Conservation (phyloP, 495 filamentous ascomycete genomes). For the Talaromyces borbonicus region DNA sequence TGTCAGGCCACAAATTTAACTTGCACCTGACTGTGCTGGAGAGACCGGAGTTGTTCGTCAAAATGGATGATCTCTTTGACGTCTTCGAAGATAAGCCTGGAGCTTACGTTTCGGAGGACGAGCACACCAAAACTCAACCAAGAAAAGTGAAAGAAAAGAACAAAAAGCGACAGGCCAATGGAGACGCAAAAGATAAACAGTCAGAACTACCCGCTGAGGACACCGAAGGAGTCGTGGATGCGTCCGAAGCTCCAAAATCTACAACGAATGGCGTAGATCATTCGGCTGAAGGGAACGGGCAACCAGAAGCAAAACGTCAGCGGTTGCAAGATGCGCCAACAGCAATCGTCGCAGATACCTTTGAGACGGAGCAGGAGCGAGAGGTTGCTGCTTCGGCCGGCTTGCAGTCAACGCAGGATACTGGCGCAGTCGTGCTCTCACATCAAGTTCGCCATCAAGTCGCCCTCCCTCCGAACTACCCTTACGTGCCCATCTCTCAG, state of each 20-base stretch:
- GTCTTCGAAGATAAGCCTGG: constrained; percentile 66
- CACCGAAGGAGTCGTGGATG: constrained; percentile 32
- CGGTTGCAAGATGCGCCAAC: constrained; percentile 62
- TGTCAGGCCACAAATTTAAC: not conserved
- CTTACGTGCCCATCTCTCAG: constrained; percentile 83
- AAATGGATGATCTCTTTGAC: constrained; percentile 76
- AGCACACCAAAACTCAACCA: constrained; percentile 24
- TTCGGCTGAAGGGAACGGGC: constrained; percentile 27
- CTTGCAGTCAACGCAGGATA: constrained; percentile 59
- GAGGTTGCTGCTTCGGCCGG: constrained; percentile 76
- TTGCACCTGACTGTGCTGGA: not conserved
- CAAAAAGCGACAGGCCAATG: constrained; percentile 79
- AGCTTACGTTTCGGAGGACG: constrained; percentile 20
- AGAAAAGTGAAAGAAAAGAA: constrained; percentile 55
- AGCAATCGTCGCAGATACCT: constrained; percentile 83
- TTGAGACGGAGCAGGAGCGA: constrained; percentile 90
- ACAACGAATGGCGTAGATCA: constrained; percentile 12
- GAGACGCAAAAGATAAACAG: constrained; percentile 50
- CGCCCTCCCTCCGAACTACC: constrained; percentile 83
- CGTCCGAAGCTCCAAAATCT: constrained; percentile 17
- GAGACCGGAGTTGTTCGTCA: not conserved
- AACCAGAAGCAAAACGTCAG: constrained; percentile 61
- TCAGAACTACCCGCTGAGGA: constrained; percentile 36
- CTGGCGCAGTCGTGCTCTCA: constrained; percentile 63
- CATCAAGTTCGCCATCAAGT: constrained; percentile 99